Evolutionary conservation across 345 rosid species (phyloP).

Genomic region (Boechera divaricarpa): DNA sequence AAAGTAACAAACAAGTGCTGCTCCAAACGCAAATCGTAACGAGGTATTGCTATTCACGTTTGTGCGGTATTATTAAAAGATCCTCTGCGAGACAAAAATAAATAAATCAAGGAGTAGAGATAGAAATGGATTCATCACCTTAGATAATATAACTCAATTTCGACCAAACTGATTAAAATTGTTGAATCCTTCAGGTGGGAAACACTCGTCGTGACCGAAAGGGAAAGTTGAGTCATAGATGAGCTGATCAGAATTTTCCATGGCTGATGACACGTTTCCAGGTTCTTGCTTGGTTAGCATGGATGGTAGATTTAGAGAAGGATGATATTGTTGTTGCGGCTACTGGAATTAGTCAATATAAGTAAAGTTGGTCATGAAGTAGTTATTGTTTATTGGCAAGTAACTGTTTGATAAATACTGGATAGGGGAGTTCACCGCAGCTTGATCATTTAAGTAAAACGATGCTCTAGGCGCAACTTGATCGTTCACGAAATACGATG

Average conservation of each 20-base stretch:
- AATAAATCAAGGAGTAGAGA: not conserved
- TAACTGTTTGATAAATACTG: constrained; percentile 19
- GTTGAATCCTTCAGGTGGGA: not conserved
- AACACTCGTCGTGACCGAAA: not conserved
- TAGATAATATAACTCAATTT: not conserved
- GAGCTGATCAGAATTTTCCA: constrained; percentile 2
- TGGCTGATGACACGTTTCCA: not conserved
- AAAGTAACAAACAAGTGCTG: not conserved
- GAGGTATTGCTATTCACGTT: constrained; percentile 17
- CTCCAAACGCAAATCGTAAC: constrained; percentile 2
- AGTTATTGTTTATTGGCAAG: not conserved
- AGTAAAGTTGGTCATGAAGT: constrained; percentile 9
- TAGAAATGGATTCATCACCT: constrained; percentile 19
- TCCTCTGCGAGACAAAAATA: not conserved
- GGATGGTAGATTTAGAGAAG: constrained; percentile 1
- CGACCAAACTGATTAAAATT: not conserved
- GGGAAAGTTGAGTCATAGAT: not conserved
- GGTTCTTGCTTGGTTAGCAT: constrained; percentile 5
- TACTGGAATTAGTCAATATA: not conserved
- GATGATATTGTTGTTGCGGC: not conserved
- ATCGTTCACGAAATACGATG: too few relatives aligned
- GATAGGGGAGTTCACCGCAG: not conserved
- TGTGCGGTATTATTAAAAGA: not conserved
- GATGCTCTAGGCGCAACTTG: too few relatives aligned
- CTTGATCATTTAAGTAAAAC: not conserved